Conservation (phyloP, 768 basidiomycete genomes). For the Lactarius pseudohatsudake region DNA sequence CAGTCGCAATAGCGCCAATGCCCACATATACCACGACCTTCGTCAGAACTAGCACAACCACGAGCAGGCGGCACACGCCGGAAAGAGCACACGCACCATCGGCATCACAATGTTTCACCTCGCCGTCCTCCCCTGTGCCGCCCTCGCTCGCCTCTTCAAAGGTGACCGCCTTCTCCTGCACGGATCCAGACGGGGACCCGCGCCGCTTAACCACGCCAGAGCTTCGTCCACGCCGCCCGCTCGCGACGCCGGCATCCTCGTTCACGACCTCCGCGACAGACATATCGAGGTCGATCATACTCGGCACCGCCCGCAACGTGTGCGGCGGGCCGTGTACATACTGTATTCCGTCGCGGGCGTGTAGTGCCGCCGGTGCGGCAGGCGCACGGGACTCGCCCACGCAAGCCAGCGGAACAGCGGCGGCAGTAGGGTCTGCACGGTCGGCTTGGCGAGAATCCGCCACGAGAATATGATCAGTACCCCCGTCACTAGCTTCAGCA, state of each 20-base stretch:
- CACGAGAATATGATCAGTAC: conserved; percentile 79
- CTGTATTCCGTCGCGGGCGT: conserved; percentile 91
- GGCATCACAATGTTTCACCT: conserved; percentile 78
- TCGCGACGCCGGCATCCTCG: conserved; percentile 29
- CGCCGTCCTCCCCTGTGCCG: conserved; percentile 34
- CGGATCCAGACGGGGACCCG: conserved; percentile 4
- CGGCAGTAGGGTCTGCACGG: conserved; percentile 72
- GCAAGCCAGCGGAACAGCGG: conserved; percentile 79
- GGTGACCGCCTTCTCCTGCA: conserved; percentile 22
- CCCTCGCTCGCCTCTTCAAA: conserved; percentile 27
- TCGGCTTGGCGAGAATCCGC: conserved; percentile 83
- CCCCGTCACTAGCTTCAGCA: conserved; percentile 51
- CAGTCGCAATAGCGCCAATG: conserved; percentile 68
- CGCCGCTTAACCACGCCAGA: conserved; percentile 35
- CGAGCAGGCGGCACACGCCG: conserved; percentile 13
- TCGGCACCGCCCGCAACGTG: conserved; percentile 72
- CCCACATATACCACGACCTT: conserved; percentile 90
- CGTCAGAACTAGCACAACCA: conserved; percentile 61
- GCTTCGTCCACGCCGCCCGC: conserved; percentile 42
- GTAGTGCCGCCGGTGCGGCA: conserved; percentile 87
- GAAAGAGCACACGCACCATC: conserved; percentile 56
- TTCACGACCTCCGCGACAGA: conserved; percentile 33
- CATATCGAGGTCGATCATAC: conserved; percentile 75
- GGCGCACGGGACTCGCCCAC: conserved; percentile 49
- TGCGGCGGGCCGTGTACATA: conserved; percentile 65